Evolutionary conservation across 2,329 filamentous ascomycete species (phyloP), one percentile per base, ranked within the genome.

Genomic region (Pseudopyrenochaeta lycopersici): DNA sequence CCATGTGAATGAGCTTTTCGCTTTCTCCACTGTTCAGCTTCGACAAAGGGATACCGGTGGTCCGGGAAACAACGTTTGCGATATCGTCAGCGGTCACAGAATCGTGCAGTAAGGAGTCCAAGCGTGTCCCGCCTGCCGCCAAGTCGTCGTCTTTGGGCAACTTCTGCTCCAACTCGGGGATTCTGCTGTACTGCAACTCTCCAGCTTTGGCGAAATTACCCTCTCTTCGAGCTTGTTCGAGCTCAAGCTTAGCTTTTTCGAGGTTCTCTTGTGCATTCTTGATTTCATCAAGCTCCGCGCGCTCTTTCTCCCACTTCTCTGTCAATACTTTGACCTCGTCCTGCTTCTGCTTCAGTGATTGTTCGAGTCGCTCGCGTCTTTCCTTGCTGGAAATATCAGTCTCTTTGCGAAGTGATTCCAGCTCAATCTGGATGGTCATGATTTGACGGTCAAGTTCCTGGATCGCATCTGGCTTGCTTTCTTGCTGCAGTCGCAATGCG

Each of bases 71-170:
- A 1, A 99, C 94, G 35, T 86, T 87, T 49, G 92, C 93, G 67
- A 99, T 98, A 66, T 99, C 95, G 67, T 98, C 94, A 1, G 92
- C 85, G 0, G 90, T 96, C n/a, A 99, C 95, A 0, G 91, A 90
- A 73, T 99, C 95, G 71, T 98, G 94, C 23, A 98, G 88, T 12
- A 98, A 81, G 2, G 85, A 85, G 52, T 88, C 81, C 7, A 71
- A 57, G 17, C 70, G 56, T 30, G 63, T 71, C 23, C 60, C 66
- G n/a, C 56, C 63, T 21, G 62, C 57, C 4, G 61, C 52, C 0
- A 63, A 49, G 4, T 71, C 86, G 78, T 84, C 81, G 47, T 97
- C 93, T 67, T 89, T 85, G 2, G 92, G 92, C 4, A 98, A 79
- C 70, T 90, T 91, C 60, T 85, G 80, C 76, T 97, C 90, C 1